phyloP scores from a whole-genome alignment of 225 moss, liverwort and hornwort species.

The Bryoerythrophyllum caledonicum region DNA sequence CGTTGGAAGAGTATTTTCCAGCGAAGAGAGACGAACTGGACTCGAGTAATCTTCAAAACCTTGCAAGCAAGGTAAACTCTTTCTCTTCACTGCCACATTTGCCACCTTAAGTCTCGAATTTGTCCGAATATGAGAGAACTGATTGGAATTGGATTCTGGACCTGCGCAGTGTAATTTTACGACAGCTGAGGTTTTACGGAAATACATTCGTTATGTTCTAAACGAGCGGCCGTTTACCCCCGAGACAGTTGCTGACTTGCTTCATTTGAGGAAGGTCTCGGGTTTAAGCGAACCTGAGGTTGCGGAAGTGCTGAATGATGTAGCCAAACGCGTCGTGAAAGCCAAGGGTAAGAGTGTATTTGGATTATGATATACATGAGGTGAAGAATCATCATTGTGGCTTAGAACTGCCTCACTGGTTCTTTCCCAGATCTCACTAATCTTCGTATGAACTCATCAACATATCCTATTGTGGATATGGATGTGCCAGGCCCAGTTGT shows the following conservation, averaged over 20 bases:
- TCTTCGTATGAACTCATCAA: neutral
- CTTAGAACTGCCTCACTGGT: conserved; percentile 1
- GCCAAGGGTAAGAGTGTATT: conserved; percentile 63
- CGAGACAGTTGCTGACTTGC: conserved; percentile 84
- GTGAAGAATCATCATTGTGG: neutral
- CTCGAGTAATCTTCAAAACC: conserved; percentile 49
- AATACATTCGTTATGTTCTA: conserved; percentile 87
- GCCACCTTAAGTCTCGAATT: neutral
- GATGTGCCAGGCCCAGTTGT: conserved; percentile 73
- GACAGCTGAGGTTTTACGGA: conserved; percentile 71
- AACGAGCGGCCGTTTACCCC: conserved; percentile 95
- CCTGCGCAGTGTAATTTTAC: conserved; percentile 73
- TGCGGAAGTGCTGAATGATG: conserved; percentile 88
- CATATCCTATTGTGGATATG: conserved; percentile 19
- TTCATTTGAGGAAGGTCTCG: conserved; percentile 85
- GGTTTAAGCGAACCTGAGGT: conserved; percentile 66
- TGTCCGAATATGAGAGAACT: conserved; percentile 4
- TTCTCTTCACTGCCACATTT: neutral
- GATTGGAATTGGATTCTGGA: conserved; percentile 21
- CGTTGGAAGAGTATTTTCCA: conserved; percentile 73
- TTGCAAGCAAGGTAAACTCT: conserved; percentile 64
- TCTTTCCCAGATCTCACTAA: conserved; percentile 14
- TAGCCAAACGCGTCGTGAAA: conserved; percentile 90
- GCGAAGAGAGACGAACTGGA: conserved; percentile 61
- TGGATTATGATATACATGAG: neutral